Evolutionary conservation across 768 basidiomycete genomes (phyloP), one percentile per base, ranked within the genome.

Genomic region (Termitomyces sp.): DNA sequence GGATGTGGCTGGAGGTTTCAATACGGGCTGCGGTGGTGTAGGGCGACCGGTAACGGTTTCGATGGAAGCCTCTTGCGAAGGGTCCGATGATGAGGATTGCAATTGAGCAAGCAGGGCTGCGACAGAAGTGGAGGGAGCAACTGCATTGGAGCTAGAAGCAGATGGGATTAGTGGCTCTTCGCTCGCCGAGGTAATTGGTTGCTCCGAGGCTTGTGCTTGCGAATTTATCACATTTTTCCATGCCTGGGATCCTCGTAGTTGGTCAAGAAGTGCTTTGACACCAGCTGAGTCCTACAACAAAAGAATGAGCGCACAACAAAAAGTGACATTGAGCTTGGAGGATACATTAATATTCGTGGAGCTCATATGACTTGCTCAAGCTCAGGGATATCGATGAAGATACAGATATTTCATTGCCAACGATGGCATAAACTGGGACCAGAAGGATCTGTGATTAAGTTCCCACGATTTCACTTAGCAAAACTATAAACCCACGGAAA

Each of bases 201-300:
- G 41, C 2, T 32, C 15, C 50, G 56, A n/a, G n/a, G n/a, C 53
- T 24, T 35, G 42, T 19, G 43, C 35, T 15, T 56, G 32, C 40
- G 55, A 24, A 19, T 43, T 32, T 8, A 60, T 49, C 12, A 74
- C 64, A 47, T 84, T 75, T 62, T 85, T 79, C 88, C 87, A 91
- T 22, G 83, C 86, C 61, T 81, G 76, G 3, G 90, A 91, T 2
- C 76, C 69, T 49, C 81, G 75, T 12, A 92, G 73, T 58, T 81
- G 80, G 51, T 90, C 86, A 17, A 93, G 77, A 24, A 93, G 76
- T 26, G 87, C 83, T 61, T 82, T 79, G 46, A 93, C 77, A 44
- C 79, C 81, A 57, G 74, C 74, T 45, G 84, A 73, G 68, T 90
- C 87, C 88, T 90, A 64, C 49, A 44, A n/a, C n/a, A n/a, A n/a